Base-by-base conservation (phyloP, 495 filamentous ascomycete species). In the Hypoxylon fragiforme region DNA sequence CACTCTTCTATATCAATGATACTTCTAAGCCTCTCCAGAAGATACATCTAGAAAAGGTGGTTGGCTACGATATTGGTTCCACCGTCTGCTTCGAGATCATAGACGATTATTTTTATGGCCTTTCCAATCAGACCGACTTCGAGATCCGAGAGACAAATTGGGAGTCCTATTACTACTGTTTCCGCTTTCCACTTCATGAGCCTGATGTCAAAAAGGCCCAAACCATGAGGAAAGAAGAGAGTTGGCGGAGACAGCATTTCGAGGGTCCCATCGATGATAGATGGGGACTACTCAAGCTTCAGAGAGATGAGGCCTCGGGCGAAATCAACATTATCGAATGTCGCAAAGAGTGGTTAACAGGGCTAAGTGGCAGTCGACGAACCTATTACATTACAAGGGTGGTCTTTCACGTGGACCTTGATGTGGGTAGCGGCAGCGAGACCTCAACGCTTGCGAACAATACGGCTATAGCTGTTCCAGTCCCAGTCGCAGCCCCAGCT, bases 251-350 rank as follows among this genome's bases (percentile, higher is more conserved):
- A 36, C 72, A 85, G 45, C 85, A 90, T 52, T 70, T 68, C 7
- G 89, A 91, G 61, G 89, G 89, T 0, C 85, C 87, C 2, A 85
- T 92, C 48, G 85, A 91, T 57, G 86, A 92, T 61, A 77, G 85
- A 13, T 92, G 87, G 87, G 85, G 82, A 0, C 81, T 85, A 48
- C 71, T 92, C 3, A 80, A 77, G 1, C 69, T 91, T 1, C 77
- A 84, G 16, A 74, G 72, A 37, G 85, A 91, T 48, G 86, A 92
- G 55, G 57, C 64, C 7, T 84, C 81, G 1, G 79, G 81, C 0
- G 64, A 77, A 38, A 70, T 87, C 12, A 74, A 79, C 36, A 87
- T 90, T 36, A 63, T 88, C 6, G 89, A 92, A 68, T 79, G 82
- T 36, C 79, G 89, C 6, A 83, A 83, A 24, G 88, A 92, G 67